Evolutionary conservation across 2,329 filamentous ascomycete genomes (phyloP).

Genomic region (Aspergillus glaucus): DNA sequence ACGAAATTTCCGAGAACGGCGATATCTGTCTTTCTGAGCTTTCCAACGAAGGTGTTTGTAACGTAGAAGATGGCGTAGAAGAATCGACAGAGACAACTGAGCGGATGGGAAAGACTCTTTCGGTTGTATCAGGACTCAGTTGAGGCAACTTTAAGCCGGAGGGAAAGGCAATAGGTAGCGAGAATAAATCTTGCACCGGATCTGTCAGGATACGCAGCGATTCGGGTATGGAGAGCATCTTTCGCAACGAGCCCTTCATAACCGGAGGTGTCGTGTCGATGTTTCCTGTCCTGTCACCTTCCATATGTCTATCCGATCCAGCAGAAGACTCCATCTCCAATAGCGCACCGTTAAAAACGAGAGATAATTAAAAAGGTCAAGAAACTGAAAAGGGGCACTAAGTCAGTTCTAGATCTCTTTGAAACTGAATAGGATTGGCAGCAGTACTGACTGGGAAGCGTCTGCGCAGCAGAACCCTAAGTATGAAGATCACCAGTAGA

Average conservation of each 20-base stretch:
- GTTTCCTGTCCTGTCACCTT: too few species aligned
- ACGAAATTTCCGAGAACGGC: constrained; percentile 11
- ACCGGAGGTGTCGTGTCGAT: neutral
- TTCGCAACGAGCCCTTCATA: constrained; percentile 1
- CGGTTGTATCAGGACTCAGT: constrained; percentile 30
- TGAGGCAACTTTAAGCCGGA: constrained; percentile 18
- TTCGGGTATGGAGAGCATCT: constrained; percentile 12
- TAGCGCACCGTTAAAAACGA: neutral
- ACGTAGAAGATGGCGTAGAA: constrained; percentile 23
- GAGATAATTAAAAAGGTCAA: too few species aligned
- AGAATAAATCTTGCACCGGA: constrained; percentile 11
- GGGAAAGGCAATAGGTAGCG: constrained; percentile 8
- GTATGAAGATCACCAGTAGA: neutral
- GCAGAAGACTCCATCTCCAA: neutral
- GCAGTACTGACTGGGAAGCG: too few species aligned
- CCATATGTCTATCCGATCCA: neutral
- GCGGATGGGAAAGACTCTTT: constrained; percentile 74
- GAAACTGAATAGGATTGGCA: neutral
- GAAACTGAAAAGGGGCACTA: too few species aligned
- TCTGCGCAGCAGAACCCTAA: neutral
- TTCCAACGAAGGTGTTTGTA: constrained; percentile 19
- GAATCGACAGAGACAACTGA: constrained; percentile 67
- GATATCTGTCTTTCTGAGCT: constrained; percentile 13
- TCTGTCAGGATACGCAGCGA: constrained; percentile 17
- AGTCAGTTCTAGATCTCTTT: too few species aligned